phyloP scores from a whole-genome alignment of 768 basidiomycete genomes.

The Serendipita sp. region DNA sequence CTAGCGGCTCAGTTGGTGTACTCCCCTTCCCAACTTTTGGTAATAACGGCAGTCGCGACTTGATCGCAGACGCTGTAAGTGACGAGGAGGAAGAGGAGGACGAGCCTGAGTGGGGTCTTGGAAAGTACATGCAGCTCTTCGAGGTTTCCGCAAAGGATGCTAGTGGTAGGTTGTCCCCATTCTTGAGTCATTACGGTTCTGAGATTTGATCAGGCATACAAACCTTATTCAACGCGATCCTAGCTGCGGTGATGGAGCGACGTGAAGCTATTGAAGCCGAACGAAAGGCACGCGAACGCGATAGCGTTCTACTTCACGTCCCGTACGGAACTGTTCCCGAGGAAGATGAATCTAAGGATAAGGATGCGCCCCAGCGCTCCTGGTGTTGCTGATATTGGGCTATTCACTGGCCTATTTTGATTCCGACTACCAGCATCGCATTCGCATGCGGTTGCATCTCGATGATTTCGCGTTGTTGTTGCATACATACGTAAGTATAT shows the following conservation, averaged over 20 bases:
- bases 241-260: conserved; percentile 58
- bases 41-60: conserved; percentile 40
- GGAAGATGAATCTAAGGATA: conserved; percentile 8
- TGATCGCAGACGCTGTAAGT: conserved; percentile 54
- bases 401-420: background rate
- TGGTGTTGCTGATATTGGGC: background rate
- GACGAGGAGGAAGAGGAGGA: conserved; percentile 29
- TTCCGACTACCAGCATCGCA: too few relatives aligned
- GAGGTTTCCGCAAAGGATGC: conserved; percentile 89
- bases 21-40: conserved; percentile 13
- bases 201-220: conserved; percentile 44
- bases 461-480: too few relatives aligned
- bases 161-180: conserved; percentile 34
- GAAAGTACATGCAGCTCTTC: conserved; percentile 72
- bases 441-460: too few relatives aligned
- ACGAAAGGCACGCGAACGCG: conserved; percentile 61
- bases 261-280: conserved; percentile 70
- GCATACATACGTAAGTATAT: too few relatives aligned
- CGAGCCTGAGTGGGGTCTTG: conserved; percentile 57
- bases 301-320: conserved; percentile 54
- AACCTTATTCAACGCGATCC: conserved; percentile 62
- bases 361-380: background rate
- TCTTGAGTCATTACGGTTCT: conserved; percentile 9
- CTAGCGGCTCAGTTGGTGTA: background rate
- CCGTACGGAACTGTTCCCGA: background rate